Conservation (phyloP, 305 asterid genomes). For the Fraxinus sp. region DNA sequence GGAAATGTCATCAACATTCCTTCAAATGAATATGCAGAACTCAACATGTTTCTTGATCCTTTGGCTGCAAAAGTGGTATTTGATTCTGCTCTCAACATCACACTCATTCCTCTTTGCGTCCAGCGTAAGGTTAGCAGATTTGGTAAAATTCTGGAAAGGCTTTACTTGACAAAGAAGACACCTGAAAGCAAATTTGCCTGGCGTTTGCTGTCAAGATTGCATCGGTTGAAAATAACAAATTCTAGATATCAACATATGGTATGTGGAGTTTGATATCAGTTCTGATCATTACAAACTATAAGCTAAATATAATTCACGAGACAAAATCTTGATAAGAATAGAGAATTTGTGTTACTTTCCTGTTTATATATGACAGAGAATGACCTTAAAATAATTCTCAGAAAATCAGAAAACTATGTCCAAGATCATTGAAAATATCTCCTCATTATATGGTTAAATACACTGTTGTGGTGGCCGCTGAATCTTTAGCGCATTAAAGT, state of each 20-base stretch:
- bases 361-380: background rate
- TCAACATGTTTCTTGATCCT: conserved; percentile 87
- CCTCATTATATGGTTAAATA: background rate
- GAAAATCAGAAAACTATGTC: background rate
- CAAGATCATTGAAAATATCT: background rate
- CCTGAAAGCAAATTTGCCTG: conserved; percentile 57
- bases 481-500: background rate
- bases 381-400: background rate
- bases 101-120: conserved; percentile 62
- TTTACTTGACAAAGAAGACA: conserved; percentile 45
- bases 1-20: conserved; percentile 72
- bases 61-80: conserved; percentile 69
- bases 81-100: conserved; percentile 48
- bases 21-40: conserved; percentile 60
- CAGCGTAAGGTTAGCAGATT: conserved; percentile 59
- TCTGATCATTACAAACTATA: background rate
- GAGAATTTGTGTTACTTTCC: background rate
- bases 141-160: conserved; percentile 23
- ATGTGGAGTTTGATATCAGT: conserved; percentile 5
- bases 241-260: conserved; percentile 69
- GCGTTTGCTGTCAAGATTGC: conserved; percentile 56
- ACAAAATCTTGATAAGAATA: background rate
- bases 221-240: conserved; percentile 38
- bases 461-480: background rate
- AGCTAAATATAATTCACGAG: background rate